Evolutionary conservation across 2,329 filamentous ascomycete genomes (phyloP).

Genomic region (Xylariaceae sp.): DNA sequence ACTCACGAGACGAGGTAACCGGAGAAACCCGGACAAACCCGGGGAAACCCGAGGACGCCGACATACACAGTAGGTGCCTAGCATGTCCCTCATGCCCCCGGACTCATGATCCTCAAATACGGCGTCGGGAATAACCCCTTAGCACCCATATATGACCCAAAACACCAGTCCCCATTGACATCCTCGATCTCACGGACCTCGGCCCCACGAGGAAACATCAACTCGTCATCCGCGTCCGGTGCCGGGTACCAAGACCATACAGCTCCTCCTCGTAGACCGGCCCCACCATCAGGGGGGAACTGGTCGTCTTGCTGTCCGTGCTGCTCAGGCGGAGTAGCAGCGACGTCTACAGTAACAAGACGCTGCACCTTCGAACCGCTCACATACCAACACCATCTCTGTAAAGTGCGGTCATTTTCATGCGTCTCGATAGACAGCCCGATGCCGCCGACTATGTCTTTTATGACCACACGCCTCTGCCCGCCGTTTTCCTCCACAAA

Average conservation of each 20-base stretch:
- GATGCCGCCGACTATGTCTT: constrained; percentile 73
- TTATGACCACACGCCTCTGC: constrained; percentile 62
- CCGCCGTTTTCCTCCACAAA: constrained; percentile 67
- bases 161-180: constrained; percentile 87
- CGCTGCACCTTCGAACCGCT: constrained; percentile 40
- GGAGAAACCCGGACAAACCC: too few species aligned
- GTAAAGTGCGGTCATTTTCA: constrained; percentile 37
- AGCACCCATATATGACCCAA: constrained; percentile 76
- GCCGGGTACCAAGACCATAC: constrained; percentile 76
- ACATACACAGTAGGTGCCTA: too few species aligned
- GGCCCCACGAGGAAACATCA: constrained; percentile 78
- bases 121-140: constrained; percentile 76
- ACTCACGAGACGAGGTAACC: too few species aligned
- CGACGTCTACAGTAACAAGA: constrained; percentile 50
- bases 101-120: constrained; percentile 57
- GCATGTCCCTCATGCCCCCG: background rate
- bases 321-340: constrained; percentile 38
- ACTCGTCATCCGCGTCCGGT: constrained; percentile 62
- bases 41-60: too few species aligned
- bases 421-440: constrained; percentile 59
- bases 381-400: constrained; percentile 51
- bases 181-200: constrained; percentile 80
- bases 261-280: constrained; percentile 60
- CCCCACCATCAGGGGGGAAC: constrained; percentile 73
- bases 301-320: constrained; percentile 13